Evolutionary conservation across 768 basidiomycete genomes (phyloP).

Genomic region (Pleurotus ostreatus): DNA sequence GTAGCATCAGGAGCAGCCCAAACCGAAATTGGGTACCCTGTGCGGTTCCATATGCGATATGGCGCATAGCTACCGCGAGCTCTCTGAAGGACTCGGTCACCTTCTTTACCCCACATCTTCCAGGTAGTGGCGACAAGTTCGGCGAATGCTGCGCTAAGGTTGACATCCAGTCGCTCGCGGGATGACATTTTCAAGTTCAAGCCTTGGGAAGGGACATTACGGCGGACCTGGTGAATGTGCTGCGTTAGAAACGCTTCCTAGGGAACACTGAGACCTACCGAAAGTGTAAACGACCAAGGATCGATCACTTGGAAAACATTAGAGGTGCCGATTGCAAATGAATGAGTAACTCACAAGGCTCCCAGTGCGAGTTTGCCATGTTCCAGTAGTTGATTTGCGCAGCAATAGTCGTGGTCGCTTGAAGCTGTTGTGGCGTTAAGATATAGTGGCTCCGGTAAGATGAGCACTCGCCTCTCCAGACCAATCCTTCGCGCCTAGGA

Average conservation of each 20-base stretch:
- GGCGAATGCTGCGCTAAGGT: constrained; percentile 86
- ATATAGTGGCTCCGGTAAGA: background rate
- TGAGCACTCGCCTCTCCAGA: constrained; percentile 67
- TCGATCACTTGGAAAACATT: constrained; percentile 68
- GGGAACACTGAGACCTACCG: constrained; percentile 34
- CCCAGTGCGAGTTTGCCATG: constrained; percentile 96
- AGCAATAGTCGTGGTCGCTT: constrained; percentile 77
- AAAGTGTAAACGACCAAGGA: constrained; percentile 86
- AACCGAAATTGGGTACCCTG: constrained; percentile 78
- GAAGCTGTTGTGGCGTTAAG: constrained; percentile 47
- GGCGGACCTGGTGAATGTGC: too few relatives aligned
- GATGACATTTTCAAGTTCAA: constrained; percentile 64
- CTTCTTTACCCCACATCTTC: constrained; percentile 73
- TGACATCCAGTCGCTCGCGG: constrained; percentile 83
- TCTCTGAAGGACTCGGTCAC: constrained; percentile 65
- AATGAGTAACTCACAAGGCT: constrained; percentile 59
- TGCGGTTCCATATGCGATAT: constrained; percentile 88
- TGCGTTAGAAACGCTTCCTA: too few relatives aligned
- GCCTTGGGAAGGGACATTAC: constrained; percentile 31
- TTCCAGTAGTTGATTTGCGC: constrained; percentile 95
- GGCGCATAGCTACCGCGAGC: constrained; percentile 89
- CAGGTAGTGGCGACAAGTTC: constrained; percentile 76
- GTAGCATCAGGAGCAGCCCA: constrained; percentile 79
- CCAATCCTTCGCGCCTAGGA: constrained; percentile 86
- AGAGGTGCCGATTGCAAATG: background rate